Evolutionary conservation across 139 green algal species (phyloP).

Genomic region (Chlorella ohadii): DNA sequence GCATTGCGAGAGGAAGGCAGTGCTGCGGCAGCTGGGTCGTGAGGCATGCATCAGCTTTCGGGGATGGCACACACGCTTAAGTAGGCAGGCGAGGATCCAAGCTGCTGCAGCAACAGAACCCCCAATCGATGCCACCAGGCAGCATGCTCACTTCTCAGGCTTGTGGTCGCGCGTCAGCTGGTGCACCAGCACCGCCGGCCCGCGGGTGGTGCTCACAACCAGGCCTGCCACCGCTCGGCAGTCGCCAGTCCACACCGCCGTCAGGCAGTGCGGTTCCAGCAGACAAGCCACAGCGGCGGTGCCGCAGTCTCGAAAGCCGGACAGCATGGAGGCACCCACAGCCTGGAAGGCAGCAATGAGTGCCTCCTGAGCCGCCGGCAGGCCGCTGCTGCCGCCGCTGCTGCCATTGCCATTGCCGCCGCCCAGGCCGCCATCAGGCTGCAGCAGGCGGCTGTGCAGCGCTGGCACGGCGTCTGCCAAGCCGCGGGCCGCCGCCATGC

Average conservation of each 20-base stretch:
- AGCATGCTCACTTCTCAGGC: slow-evolving; percentile 13
- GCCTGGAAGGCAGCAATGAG: slow-evolving; percentile 2
- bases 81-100: too few species aligned
- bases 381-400: background rate
- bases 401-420: background rate
- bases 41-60: too few species aligned
- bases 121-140: background rate
- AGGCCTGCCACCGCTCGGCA: slow-evolving; percentile 61
- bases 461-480: background rate
- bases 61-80: too few species aligned
- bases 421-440: background rate
- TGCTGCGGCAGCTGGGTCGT: too few species aligned
- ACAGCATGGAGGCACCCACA: background rate
- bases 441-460: too few species aligned
- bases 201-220: background rate
- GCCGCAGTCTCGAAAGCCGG: background rate
- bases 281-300: background rate
- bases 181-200: slow-evolving; percentile 6
- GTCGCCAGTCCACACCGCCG: slow-evolving; percentile 62
- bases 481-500: background rate
- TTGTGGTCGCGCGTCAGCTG: slow-evolving; percentile 69
- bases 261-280: slow-evolving; percentile 29
- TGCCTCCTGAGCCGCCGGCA: background rate
- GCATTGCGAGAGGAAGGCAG: too few species aligned
- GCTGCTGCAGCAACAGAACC: background rate